phyloP scores from a whole-genome alignment of 2,329 filamentous ascomycete genomes.

The Penicillium sp. region DNA sequence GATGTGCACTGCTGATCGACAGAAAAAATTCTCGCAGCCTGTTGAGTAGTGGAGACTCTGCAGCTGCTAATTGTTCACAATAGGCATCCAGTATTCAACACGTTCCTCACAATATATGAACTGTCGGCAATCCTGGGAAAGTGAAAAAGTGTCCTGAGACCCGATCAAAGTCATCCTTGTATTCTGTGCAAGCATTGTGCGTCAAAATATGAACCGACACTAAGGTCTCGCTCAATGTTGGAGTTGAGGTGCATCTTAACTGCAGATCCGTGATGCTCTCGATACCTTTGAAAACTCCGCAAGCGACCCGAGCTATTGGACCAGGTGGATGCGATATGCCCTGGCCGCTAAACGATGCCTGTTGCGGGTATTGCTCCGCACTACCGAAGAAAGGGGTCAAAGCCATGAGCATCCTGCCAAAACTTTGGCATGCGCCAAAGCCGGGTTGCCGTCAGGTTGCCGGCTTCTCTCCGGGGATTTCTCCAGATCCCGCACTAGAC shows the following conservation, averaged over 20 bases:
- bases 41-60: not conserved
- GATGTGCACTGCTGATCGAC: constrained; percentile 6
- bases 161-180: not conserved
- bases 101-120: not conserved
- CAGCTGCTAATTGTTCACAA: not conserved
- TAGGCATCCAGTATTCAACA: not conserved
- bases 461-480: constrained; percentile 15
- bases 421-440: constrained; percentile 7
- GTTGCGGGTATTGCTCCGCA: constrained; percentile 24
- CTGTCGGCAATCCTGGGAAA: not conserved
- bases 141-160: not conserved
- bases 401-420: constrained; percentile 11
- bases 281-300: constrained; percentile 16
- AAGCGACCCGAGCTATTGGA: constrained; percentile 13
- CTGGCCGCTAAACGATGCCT: constrained; percentile 16
- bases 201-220: not conserved
- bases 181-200: not conserved
- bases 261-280: constrained; percentile 14
- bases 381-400: constrained; percentile 15
- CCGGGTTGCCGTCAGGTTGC: constrained; percentile 18
- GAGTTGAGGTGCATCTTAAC: not conserved
- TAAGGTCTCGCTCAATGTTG: not conserved
- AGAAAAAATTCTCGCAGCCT: constrained; percentile 1
- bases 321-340: constrained; percentile 14
- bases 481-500: constrained; percentile 16